Percentiles rank a stretch among this genome's conserved stretches.
Conservation (phyloP, 345 rosid genomes). For the Eucalyptus sp. region DNA sequence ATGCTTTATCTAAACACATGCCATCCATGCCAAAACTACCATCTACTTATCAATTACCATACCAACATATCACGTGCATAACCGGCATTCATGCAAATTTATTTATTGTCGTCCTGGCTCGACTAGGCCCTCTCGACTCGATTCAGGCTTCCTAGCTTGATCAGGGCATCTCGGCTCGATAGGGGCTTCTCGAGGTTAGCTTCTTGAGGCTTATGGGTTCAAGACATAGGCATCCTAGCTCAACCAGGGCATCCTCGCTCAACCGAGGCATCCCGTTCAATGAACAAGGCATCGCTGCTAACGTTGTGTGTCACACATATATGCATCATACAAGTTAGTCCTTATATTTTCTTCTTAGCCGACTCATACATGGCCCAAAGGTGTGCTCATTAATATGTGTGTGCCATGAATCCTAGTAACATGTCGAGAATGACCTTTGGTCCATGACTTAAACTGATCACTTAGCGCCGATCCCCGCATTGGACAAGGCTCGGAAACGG, state of each 20-base stretch:
- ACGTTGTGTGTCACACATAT: too few relatives aligned
- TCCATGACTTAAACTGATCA: fast-evolving
- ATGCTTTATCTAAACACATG: too few relatives aligned
- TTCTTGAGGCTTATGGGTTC: fast-evolving
- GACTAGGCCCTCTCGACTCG: fast-evolving
- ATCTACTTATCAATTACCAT: too few relatives aligned
- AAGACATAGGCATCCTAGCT: fast-evolving
- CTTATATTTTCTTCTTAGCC: fast-evolving
- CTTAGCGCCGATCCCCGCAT: fast-evolving
- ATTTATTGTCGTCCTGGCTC: fast-evolving
- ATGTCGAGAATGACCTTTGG: fast-evolving
- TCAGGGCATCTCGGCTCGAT: fast-evolving
- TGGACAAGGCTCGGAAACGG: fast-evolving
- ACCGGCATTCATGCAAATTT: too few relatives aligned
- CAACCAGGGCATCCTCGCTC: fast-evolving
- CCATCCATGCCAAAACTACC: too few relatives aligned
- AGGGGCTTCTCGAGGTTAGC: fast-evolving
- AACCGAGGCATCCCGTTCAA: fast-evolving
- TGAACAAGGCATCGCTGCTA: fast-evolving
- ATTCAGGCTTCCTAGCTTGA: fast-evolving
- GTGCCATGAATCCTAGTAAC: too few relatives aligned
- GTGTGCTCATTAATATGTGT: too few relatives aligned
- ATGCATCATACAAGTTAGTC: too few relatives aligned
- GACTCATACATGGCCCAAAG: too few relatives aligned
- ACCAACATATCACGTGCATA: too few relatives aligned